These are phyloP conservation scores for Rugonectria rugulosa DNA, from an alignment of 2,329 filamentous ascomycete species.

Conservation along the genomic window DNA sequence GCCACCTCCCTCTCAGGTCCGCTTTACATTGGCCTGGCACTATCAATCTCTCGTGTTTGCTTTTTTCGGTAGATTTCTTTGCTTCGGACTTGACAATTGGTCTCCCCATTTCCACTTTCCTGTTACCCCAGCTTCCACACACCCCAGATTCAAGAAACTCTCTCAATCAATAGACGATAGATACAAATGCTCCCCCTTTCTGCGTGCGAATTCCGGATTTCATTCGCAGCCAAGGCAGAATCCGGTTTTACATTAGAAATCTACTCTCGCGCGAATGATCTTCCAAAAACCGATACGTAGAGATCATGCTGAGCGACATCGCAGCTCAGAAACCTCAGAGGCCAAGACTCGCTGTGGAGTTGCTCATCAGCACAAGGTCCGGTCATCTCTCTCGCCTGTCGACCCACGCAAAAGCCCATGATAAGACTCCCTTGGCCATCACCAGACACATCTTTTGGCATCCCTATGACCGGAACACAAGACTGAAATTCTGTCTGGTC, in stretches of 20 bases:
- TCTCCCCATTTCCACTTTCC: slow-evolving; percentile 18
- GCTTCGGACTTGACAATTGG: slow-evolving; percentile 16
- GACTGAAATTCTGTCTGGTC: slow-evolving; percentile 14
- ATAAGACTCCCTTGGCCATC: slow-evolving; percentile 30
- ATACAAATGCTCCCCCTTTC: slow-evolving; percentile 19
- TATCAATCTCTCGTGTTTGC: slow-evolving; percentile 22
- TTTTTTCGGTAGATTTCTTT: slow-evolving; percentile 20
- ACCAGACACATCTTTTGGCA: slow-evolving; percentile 22
- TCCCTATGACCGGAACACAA: slow-evolving; percentile 15
- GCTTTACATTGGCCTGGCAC: slow-evolving; percentile 20
- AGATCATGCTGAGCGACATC: slow-evolving; percentile 23
- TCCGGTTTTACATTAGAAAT: neutral
- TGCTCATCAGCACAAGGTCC: slow-evolving; percentile 17
- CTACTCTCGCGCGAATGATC: too few species aligned
- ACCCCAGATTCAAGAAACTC: slow-evolving; percentile 25
- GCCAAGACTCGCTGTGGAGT: slow-evolving; percentile 4
- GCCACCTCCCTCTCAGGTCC: slow-evolving; percentile 21
- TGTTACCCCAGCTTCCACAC: slow-evolving; percentile 38
- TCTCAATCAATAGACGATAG: neutral
- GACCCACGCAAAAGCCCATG: slow-evolving; percentile 27
- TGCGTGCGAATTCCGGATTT: too few species aligned
- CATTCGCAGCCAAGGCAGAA: too few species aligned
- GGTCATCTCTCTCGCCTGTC: slow-evolving; percentile 18
- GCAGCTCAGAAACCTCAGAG: slow-evolving; percentile 15
- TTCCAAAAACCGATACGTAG: slow-evolving; percentile 11